Percentiles rank a stretch among this genome's conserved stretches.
Conservation (phyloP, 306 rosid genomes). For the Castanospermum australe region DNA sequence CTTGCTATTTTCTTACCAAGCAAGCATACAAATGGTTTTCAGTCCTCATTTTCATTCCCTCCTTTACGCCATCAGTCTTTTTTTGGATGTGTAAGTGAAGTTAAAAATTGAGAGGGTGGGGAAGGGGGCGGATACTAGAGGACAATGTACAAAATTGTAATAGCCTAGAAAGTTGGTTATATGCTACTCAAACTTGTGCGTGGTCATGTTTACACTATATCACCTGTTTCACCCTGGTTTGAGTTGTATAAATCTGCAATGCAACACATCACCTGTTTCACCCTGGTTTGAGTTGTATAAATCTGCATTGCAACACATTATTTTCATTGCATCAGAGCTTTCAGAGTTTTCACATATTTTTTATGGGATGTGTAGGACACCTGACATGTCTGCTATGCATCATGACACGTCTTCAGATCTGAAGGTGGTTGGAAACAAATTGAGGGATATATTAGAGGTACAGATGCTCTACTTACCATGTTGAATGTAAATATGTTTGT, state of each 20-base stretch:
- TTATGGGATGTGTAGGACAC: conserved; percentile 65
- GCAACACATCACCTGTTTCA: neutral
- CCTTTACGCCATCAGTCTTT: neutral
- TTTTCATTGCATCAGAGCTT: conserved; percentile 4
- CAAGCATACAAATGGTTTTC: neutral
- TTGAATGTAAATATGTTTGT: neutral
- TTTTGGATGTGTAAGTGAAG: neutral
- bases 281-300: conserved; percentile 15
- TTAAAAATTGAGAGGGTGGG: too few relatives aligned
- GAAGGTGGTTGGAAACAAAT: conserved; percentile 67
- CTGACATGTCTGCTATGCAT: conserved; percentile 91
- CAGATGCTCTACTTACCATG: neutral
- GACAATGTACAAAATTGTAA: neutral
- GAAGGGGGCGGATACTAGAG: neutral
- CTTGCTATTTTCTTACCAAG: neutral
- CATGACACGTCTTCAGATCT: conserved; percentile 84
- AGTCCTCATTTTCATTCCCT: neutral
- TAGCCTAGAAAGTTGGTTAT: neutral
- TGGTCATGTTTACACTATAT: neutral
- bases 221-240: neutral
- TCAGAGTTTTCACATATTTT: neutral
- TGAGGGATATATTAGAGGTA: conserved; percentile 84
- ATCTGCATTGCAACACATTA: neutral
- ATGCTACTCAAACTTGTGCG: neutral
- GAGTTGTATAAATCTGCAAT: conserved; percentile 18